Base-by-base conservation (phyloP, 441 rosid species). In the Populus trichocarpa region DNA sequence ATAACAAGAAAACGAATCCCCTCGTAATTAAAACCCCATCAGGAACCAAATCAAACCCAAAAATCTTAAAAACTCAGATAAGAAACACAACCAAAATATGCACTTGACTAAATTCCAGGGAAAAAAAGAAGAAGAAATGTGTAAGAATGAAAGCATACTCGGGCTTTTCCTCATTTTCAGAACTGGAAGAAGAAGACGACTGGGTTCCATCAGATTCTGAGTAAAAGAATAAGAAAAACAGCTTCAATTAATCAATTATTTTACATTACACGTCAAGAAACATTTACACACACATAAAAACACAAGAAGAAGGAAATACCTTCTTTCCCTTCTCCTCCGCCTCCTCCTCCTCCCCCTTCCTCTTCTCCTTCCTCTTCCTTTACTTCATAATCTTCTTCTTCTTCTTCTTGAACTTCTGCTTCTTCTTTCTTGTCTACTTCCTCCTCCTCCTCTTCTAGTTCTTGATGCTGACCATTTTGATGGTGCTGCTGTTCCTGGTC, bases 201-300 rank as follows among this genome's bases (percentile, higher is more conserved):
- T 85, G 78, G 82, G 86, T 89, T 33, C 77, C 92, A 80, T 88
- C 86, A 81, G 91, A 84, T 87, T 90, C 98, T 91, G 94, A 72
- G 46, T 22, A 78, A 67, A 38, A 65, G 3, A 75, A 76, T 64
- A 50, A 72, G n/a, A 61, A 16, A 32, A 74, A 81, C 36, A 77
- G 57, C 73, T 78, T 70, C 63, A 65, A 46, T 50, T 69, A 81
- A 84, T 70, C 80, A 75, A 57, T 22, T 61, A 2, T 61, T 61
- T 61, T 61, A 61, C 66, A 61, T 61, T 79, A 70, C 76, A 75
- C 78, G 80, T 66, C 61, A 73, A 70, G 32, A 73, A 28, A 80
- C 81, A 74, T 66, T 57, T 46, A 77, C 50, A 70, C 78, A 74
- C 72, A 73, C 53, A 70, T 69, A 75, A 12, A 81, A 36, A 36